These are phyloP conservation scores for Leccinum barrowsii DNA, from an alignment of 768 basidiomycete species.

Conservation along the genomic window DNA sequence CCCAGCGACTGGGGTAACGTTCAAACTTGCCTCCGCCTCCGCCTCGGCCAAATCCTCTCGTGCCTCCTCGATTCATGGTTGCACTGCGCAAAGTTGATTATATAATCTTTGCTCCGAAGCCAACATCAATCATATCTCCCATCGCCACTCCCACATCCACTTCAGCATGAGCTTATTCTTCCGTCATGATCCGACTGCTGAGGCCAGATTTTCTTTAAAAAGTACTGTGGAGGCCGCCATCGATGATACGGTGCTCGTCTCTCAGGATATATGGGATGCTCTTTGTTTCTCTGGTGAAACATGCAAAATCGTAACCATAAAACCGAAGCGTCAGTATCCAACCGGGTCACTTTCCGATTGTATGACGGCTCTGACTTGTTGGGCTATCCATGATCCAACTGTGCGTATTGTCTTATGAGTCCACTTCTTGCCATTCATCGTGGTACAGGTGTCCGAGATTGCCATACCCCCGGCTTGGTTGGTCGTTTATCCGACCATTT, in stretches of 20 bases:
- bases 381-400: conserved; percentile 35
- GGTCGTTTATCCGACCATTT: conserved; percentile 34
- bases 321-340: conserved; percentile 13
- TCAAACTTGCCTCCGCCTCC: conserved; percentile 47
- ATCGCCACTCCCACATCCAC: background rate
- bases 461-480: conserved; percentile 42
- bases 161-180: conserved; percentile 37
- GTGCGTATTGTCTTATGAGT: conserved; percentile 28
- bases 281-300: conserved; percentile 17
- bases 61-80: conserved; percentile 50
- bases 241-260: conserved; percentile 30
- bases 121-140: background rate
- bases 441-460: conserved; percentile 30
- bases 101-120: conserved; percentile 12
- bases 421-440: conserved; percentile 20
- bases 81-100: conserved; percentile 12
- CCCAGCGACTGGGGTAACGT: background rate
- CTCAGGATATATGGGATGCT: conserved; percentile 31
- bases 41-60: conserved; percentile 54
- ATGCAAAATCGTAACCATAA: conserved; percentile 23
- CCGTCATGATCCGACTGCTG: conserved; percentile 18
- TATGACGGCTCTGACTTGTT: conserved; percentile 27
- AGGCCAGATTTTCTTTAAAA: conserved; percentile 30
- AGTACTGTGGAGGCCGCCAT: conserved; percentile 2
- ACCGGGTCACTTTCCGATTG: background rate